Evolutionary conservation across 169 alveolate genomes (phyloP).

Genomic region (Plasmodium berghei): DNA sequence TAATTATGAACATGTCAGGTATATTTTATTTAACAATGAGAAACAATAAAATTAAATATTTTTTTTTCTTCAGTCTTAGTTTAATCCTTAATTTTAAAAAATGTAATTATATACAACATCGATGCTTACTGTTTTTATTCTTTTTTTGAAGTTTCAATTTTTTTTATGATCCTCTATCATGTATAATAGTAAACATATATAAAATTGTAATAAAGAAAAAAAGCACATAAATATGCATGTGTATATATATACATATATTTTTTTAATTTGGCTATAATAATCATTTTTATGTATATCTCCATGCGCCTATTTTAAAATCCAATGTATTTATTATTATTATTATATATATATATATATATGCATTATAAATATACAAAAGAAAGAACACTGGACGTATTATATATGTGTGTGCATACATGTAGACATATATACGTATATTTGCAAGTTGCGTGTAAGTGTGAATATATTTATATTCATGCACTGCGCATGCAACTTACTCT

Average conservation of each 20-base stretch:
- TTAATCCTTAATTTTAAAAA: too few species aligned
- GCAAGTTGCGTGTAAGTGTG: not conserved
- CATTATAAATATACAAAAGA: not conserved
- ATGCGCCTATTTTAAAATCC: not conserved
- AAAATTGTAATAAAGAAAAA: not conserved
- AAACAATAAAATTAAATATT: not conserved
- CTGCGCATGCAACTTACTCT: not conserved
- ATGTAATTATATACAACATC: too few species aligned
- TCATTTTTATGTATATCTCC: too few species aligned
- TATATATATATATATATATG: slow-evolving; percentile 25
- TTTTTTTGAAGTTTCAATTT: not conserved
- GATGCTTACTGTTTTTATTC: not conserved
- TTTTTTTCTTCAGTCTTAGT: slow-evolving; percentile 3
- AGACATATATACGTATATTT: not conserved
- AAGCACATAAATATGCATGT: slow-evolving; percentile 16
- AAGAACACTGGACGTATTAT: not conserved
- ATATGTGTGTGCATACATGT: not conserved
- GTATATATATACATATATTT: not conserved
- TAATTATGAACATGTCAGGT: not conserved
- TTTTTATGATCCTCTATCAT: slow-evolving; percentile 1
- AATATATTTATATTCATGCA: too few species aligned
- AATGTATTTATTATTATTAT: slow-evolving; percentile 11
- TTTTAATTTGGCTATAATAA: slow-evolving; percentile 7
- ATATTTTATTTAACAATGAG: too few species aligned
- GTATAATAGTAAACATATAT: slow-evolving; percentile 17